Percentiles rank a stretch among this genome's conserved stretches.
These are phyloP conservation scores for Elsinoe batatas DNA, from an alignment of 2,329 filamentous ascomycete species.

Conservation along the genomic window DNA sequence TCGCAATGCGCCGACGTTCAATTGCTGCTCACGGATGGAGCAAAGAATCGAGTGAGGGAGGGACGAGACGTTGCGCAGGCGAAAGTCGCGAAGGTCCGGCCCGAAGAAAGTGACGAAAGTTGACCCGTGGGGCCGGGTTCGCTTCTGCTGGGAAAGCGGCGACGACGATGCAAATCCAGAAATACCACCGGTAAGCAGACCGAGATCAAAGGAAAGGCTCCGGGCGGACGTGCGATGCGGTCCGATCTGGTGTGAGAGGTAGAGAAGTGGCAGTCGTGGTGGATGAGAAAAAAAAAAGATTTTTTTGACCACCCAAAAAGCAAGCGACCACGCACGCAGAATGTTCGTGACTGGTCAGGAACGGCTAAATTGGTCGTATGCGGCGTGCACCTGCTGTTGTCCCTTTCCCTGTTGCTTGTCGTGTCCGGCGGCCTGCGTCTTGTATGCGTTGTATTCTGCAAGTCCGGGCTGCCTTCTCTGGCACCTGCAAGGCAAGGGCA, in stretches of 20 bases:
- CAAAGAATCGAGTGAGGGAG: neutral
- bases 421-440: neutral
- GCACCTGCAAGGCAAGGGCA: slow-evolving; percentile 1
- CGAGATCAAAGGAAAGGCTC: neutral
- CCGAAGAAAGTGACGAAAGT: slow-evolving; percentile 10
- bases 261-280: neutral
- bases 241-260: slow-evolving; percentile 8
- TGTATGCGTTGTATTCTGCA: slow-evolving; percentile 5
- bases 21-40: neutral
- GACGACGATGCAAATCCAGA: neutral
- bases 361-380: slow-evolving; percentile 2
- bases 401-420: neutral
- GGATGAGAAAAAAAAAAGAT: neutral
- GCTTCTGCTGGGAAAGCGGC: neutral
- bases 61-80: slow-evolving; percentile 10
- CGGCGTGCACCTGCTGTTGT: slow-evolving; percentile 1
- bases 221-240: neutral
- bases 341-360: neutral
- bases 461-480: neutral
- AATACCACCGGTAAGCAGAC: neutral
- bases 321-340: neutral
- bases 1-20: neutral
- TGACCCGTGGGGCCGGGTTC: slow-evolving; percentile 4
- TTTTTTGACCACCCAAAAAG: neutral
- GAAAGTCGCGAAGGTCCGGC: slow-evolving; percentile 2